phyloP scores from a whole-genome alignment of 2,329 filamentous ascomycete genomes.

The Hymenoscyphus linearis region DNA sequence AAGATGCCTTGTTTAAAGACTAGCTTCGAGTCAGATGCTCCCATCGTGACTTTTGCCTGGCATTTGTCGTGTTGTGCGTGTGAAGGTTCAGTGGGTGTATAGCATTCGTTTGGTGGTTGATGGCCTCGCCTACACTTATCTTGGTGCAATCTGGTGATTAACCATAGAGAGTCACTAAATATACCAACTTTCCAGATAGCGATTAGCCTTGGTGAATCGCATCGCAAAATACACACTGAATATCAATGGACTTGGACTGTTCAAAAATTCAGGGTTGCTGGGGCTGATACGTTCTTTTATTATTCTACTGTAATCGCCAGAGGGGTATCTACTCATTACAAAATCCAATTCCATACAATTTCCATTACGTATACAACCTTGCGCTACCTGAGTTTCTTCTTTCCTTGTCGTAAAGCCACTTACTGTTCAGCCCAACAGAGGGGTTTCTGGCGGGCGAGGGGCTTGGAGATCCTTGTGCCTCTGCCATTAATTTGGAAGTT shows the following conservation, averaged over 20 bases:
- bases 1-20: constrained; percentile 99
- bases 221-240: not conserved
- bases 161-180: not conserved
- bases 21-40: constrained; percentile 96
- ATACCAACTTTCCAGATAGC: not conserved
- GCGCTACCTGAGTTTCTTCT: constrained; percentile 35
- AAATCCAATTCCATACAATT: constrained; percentile 3
- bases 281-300: not conserved
- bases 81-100: not conserved
- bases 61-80: constrained; percentile 21
- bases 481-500: constrained; percentile 38
- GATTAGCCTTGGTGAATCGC: not conserved
- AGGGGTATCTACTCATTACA: constrained; percentile 27
- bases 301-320: not conserved
- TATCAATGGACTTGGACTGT: not conserved
- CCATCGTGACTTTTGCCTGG: constrained; percentile 54
- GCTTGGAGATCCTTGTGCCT: constrained; percentile 63
- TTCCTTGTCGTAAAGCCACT: constrained; percentile 90
- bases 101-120: not conserved
- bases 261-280: not conserved
- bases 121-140: constrained; percentile 7
- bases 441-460: constrained; percentile 61
- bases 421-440: constrained; percentile 78
- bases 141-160: not conserved
- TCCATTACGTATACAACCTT: constrained; percentile 25